Percentiles rank a stretch among this genome's conserved stretches.
Conservation (phyloP, 1,284 basidiomycete species). For the Ceratobasidium theobromae region DNA sequence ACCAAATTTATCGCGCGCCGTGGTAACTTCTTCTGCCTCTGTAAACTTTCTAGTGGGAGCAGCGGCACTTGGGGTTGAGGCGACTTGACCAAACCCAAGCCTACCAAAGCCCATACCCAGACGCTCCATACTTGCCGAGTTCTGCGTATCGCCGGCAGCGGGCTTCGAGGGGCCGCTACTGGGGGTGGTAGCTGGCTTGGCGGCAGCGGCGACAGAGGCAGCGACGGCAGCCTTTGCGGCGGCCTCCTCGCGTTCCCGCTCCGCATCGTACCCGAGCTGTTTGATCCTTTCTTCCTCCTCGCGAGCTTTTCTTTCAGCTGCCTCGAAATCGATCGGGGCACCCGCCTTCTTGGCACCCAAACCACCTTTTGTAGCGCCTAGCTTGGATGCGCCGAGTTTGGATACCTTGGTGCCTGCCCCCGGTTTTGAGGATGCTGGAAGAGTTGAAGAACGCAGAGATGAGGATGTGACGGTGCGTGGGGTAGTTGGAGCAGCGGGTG, state of each 20-base stretch:
- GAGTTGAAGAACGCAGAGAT: slow-evolving; percentile 51
- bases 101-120: slow-evolving; percentile 80
- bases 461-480: slow-evolving; percentile 69
- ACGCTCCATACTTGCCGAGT: slow-evolving; percentile 57
- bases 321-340: slow-evolving; percentile 83
- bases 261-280: slow-evolving; percentile 84
- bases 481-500: slow-evolving; percentile 43
- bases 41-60: slow-evolving; percentile 21
- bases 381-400: slow-evolving; percentile 51
- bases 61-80: slow-evolving; percentile 51
- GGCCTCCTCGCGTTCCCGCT: slow-evolving; percentile 67
- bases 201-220: slow-evolving; percentile 43
- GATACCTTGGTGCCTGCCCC: slow-evolving; percentile 42
- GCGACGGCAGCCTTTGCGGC: slow-evolving; percentile 47
- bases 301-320: slow-evolving; percentile 81
- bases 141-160: slow-evolving; percentile 44
- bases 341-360: slow-evolving; percentile 83
- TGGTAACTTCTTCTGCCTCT: slow-evolving; percentile 67
- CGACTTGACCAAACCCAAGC: slow-evolving; percentile 84
- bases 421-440: slow-evolving; percentile 42
- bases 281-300: slow-evolving; percentile 90
- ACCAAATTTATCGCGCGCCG: slow-evolving; percentile 90
- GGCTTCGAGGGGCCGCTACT: slow-evolving; percentile 38
- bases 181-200: slow-evolving; percentile 41
- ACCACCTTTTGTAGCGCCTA: slow-evolving; percentile 52